phyloP scores from a whole-genome alignment of 192 early-diverging fungal species.

The Lunasporangiospora selenospora region DNA sequence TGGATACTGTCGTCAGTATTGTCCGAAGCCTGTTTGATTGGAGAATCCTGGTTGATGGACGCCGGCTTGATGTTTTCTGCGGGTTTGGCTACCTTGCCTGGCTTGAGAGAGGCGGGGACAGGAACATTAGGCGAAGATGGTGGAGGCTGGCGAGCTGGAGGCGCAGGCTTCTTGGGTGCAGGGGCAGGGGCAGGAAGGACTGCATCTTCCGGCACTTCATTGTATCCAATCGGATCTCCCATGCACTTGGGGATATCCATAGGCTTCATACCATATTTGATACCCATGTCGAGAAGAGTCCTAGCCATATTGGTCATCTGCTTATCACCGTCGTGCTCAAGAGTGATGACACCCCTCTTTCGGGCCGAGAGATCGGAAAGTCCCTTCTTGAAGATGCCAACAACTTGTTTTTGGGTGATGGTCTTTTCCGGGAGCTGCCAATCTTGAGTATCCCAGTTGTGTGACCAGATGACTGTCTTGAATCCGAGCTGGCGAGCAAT shows the following conservation, averaged over 20 bases:
- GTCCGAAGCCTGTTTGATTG: too few relatives aligned
- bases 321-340: conserved; percentile 36
- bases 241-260: conserved; percentile 36
- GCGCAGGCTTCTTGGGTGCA: neutral
- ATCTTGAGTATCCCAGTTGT: conserved; percentile 59
- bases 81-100: too few relatives aligned
- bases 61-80: too few relatives aligned
- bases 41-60: too few relatives aligned
- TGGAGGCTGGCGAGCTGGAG: neutral
- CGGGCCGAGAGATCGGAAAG: conserved; percentile 3
- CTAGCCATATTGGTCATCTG: conserved; percentile 22
- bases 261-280: conserved; percentile 24
- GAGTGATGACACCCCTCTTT: conserved; percentile 24
- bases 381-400: conserved; percentile 30
- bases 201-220: conserved; percentile 8
- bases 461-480: conserved; percentile 60
- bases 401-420: conserved; percentile 22
- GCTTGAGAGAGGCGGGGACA: too few relatives aligned
- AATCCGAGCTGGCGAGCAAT: conserved; percentile 44
- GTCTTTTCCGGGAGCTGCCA: conserved; percentile 51
- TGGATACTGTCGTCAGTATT: too few relatives aligned
- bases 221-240: conserved; percentile 18
- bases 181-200: neutral
- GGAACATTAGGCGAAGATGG: too few relatives aligned
- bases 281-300: conserved; percentile 32